These are phyloP conservation scores for Sicyos edulis DNA, from an alignment of 306 rosid species.

Conservation along the genomic window DNA sequence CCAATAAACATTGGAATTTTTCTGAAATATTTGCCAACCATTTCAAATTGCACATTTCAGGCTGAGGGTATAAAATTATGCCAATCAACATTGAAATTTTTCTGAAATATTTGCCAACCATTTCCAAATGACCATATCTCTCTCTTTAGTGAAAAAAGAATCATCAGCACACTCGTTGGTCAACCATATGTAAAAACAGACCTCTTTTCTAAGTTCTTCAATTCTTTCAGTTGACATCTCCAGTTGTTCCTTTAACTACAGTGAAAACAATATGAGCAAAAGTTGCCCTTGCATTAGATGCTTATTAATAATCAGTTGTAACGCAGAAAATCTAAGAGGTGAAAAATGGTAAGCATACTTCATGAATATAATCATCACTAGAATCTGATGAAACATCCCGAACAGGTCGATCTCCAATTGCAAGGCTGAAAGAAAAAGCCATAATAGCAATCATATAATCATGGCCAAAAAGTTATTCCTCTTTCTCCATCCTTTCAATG, in stretches of 20 bases:
- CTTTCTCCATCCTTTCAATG: too few species aligned
- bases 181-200: conserved; percentile 32
- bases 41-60: conserved; percentile 8
- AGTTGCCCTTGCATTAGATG: neutral
- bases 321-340: conserved; percentile 22
- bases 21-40: neutral
- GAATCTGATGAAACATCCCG: conserved; percentile 52
- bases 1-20: neutral
- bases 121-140: neutral
- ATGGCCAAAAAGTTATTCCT: neutral
- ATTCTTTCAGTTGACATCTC: conserved; percentile 47
- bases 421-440: conserved; percentile 4
- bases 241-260: conserved; percentile 55
- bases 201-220: conserved; percentile 68
- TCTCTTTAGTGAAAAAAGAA: neutral
- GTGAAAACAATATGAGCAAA: conserved; percentile 12
- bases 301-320: neutral
- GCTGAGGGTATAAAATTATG: neutral
- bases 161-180: neutral
- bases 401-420: conserved; percentile 26
- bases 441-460: neutral
- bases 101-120: neutral
- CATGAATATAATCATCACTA: conserved; percentile 32
- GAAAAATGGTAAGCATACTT: conserved; percentile 36
- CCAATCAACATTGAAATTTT: neutral